A percentile compares a stretch with the other conserved stretches of the same genome.
Conservation (phyloP, 768 basidiomycete genomes). For the Boletus tomentosulus region DNA sequence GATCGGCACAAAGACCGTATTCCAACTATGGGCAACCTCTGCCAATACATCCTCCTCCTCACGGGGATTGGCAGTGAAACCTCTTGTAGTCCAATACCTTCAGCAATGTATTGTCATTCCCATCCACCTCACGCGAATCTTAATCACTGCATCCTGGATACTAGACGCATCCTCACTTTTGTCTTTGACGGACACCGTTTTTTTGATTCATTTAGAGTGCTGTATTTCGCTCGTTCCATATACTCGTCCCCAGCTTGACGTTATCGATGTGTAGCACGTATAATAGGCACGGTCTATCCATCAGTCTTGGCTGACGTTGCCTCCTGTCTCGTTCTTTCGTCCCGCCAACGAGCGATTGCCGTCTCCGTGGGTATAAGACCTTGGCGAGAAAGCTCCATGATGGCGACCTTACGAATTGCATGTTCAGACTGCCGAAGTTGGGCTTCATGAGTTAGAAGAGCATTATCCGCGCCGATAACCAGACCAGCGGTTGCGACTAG, state of each 20-base stretch:
- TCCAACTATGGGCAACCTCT: slow-evolving; percentile 30
- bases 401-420: slow-evolving; percentile 64
- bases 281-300: slow-evolving; percentile 6
- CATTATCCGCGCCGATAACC: slow-evolving; percentile 71
- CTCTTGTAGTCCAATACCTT: slow-evolving; percentile 9
- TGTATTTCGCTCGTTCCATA: slow-evolving; percentile 12
- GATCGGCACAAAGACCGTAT: slow-evolving; percentile 39
- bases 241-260: neutral
- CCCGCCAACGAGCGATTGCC: slow-evolving; percentile 79
- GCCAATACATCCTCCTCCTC: slow-evolving; percentile 22
- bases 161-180: slow-evolving; percentile 2
- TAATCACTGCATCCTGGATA: slow-evolving; percentile 9
- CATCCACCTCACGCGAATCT: slow-evolving; percentile 9
- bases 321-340: slow-evolving; percentile 32
- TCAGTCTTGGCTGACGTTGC: slow-evolving; percentile 4
- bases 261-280: slow-evolving; percentile 11
- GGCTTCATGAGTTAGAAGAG: slow-evolving; percentile 68
- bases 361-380: slow-evolving; percentile 80
- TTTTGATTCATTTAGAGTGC: slow-evolving; percentile 14
- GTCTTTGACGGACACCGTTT: slow-evolving; percentile 2
- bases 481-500: slow-evolving; percentile 64
- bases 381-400: slow-evolving; percentile 66
- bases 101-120: slow-evolving; percentile 14
- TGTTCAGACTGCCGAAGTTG: slow-evolving; percentile 64
- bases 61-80: slow-evolving; percentile 27